Evolutionary conservation across 805 yeast species (phyloP).

Genomic region (Ogataea degrootiae): DNA sequence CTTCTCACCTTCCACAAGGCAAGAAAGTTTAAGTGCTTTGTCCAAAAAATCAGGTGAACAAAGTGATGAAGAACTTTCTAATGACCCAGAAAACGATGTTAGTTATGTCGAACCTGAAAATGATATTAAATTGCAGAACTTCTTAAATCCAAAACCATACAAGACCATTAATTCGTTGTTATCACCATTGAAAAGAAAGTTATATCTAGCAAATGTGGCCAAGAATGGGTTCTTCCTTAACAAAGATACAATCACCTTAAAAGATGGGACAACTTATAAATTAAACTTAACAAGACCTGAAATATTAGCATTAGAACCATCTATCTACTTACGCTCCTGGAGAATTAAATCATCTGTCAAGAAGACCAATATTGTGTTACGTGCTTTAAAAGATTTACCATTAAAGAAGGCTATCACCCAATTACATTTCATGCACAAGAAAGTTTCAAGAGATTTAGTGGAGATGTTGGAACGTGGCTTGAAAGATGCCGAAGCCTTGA

Average conservation of each 20-base stretch:
- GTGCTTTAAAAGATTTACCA: constrained; percentile 69
- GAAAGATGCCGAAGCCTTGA: constrained; percentile 58
- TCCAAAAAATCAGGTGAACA: too few relatives aligned
- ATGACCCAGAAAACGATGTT: constrained; percentile 5
- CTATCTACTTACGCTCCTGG: constrained; percentile 74
- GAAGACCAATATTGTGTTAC: constrained; percentile 74
- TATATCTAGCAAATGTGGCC: constrained; percentile 58
- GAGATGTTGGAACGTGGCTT: constrained; percentile 70
- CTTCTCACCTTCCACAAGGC: too few relatives aligned
- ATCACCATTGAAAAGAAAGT: constrained; percentile 63
- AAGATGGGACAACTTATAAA: constrained; percentile 38
- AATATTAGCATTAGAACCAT: constrained; percentile 79
- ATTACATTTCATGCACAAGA: constrained; percentile 80
- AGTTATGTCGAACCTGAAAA: constrained; percentile 24
- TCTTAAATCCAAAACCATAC: constrained; percentile 45
- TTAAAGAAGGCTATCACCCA: constrained; percentile 83
- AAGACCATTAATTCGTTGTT: constrained; percentile 52
- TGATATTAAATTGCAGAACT: constrained; percentile 42
- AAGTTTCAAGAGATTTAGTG: constrained; percentile 73
- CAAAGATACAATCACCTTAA: constrained; percentile 42
- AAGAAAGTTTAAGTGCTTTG: too few relatives aligned
- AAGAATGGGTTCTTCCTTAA: constrained; percentile 68
- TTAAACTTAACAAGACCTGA: constrained; percentile 59
- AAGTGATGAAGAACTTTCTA: too few relatives aligned
- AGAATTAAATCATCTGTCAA: constrained; percentile 85